These are phyloP conservation scores for Teratosphaeria epicoccoides DNA, from an alignment of 2,329 filamentous ascomycete genomes.

Conservation along the genomic window DNA sequence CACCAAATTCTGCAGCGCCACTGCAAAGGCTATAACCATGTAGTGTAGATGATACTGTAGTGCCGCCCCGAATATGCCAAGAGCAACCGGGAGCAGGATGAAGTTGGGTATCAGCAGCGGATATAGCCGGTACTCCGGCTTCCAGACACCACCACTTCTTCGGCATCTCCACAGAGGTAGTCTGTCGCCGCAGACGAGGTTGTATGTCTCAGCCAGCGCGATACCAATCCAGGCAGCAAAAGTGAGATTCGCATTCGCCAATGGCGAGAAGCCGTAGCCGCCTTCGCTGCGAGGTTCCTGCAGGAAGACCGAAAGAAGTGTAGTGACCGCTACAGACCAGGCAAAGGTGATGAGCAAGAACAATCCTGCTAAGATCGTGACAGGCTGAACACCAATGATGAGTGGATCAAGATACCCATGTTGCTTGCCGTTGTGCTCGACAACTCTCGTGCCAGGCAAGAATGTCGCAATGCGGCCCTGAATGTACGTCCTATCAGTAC, in stretches of 20 bases:
- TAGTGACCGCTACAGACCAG: constrained; percentile 8
- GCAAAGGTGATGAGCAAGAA: constrained; percentile 30
- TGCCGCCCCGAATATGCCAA: constrained; percentile 30
- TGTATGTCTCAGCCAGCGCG: constrained; percentile 27
- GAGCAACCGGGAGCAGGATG: constrained; percentile 24
- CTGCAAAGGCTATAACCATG: constrained; percentile 30
- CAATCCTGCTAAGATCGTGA: constrained; percentile 28
- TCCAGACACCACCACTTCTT: constrained; percentile 26
- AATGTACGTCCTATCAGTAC: not conserved
- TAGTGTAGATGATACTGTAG: constrained; percentile 34
- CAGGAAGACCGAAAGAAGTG: constrained; percentile 25
- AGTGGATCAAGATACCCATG: constrained; percentile 16
- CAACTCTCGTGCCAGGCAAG: constrained; percentile 17
- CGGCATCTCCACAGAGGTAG: constrained; percentile 28
- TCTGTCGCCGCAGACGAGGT: constrained; percentile 30
- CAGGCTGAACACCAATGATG: constrained; percentile 20
- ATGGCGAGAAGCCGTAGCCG: constrained; percentile 34
- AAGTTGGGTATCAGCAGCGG: constrained; percentile 7
- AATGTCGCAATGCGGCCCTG: constrained; percentile 22
- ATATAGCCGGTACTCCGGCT: constrained; percentile 31
- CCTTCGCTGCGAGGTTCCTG: constrained; percentile 27
- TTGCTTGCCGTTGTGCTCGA: constrained; percentile 5
- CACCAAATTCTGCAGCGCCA: constrained; percentile 32
- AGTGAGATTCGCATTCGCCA: constrained; percentile 31
- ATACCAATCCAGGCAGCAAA: constrained; percentile 35